Evolutionary conservation across 768 basidiomycete genomes (phyloP), one percentile per base, ranked within the genome.

Genomic region (Gyrodon lividus): DNA sequence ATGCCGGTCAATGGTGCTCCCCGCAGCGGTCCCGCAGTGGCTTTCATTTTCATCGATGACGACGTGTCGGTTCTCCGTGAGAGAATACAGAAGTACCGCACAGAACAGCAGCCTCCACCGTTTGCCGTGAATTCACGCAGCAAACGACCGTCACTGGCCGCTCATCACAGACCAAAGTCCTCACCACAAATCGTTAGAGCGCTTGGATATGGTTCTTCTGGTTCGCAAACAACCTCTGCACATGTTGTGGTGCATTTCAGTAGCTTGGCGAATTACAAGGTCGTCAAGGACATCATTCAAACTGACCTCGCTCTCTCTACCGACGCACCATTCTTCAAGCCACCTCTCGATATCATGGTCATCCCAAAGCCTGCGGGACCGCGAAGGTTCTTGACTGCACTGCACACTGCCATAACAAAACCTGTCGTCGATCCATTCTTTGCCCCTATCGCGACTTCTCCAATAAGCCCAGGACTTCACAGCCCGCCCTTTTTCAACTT

Each of bases 311-410:
- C 77, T 55, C 53, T 63, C 34, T 76, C 77, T 49, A 75, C 77
- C 1, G 79, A 79, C 46, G 60, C 70, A 19, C 68, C 72, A 31
- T 70, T 78, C 10, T 52, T 74, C 61, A 64, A 72, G 20, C 74
- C 77, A 14, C 67, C 88, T 10, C 87, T 97, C 1, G 97, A 99
- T 60, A 83, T 99, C 24, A 90, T 98, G 80, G 92, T 99, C 58
- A 87, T 98, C 34, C 96, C 95, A 19, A 99, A 98, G 70, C 96
- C 96, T 9, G 95, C 90, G 16, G 96, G 97, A 5, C 97, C 97
- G 6, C 83, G 96, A 34, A 84, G 96, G 8, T 86, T 98, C 59
- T 74, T 99, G 58, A 95, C 94, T 19, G 89, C 94, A 22, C 74
- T 99, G 16, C 89, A 96, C 65, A 98, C 92, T 4, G 94, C 94